Conservation (phyloP, 768 basidiomycete genomes). For the Clavulina sp. region DNA sequence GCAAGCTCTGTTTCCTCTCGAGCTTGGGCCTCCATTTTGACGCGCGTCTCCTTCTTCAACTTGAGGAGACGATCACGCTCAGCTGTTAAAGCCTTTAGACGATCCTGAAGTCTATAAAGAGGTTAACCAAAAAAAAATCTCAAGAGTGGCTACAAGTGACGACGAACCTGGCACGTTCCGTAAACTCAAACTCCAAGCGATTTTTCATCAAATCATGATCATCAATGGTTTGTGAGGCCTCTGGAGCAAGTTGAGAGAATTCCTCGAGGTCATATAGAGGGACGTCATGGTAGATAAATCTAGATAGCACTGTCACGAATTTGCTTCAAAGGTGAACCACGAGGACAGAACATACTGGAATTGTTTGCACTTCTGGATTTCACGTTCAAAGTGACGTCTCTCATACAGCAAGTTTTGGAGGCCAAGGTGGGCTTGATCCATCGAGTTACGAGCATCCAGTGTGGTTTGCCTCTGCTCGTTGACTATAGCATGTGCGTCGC, state of each 20-base stretch:
- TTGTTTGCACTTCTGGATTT: constrained; percentile 84
- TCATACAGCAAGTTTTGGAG: constrained; percentile 81
- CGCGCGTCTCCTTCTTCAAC: constrained; percentile 54
- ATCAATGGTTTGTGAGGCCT: constrained; percentile 42
- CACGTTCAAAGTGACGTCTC: constrained; percentile 74
- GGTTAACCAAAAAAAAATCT: neutral
- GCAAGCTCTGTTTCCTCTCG: constrained; percentile 1
- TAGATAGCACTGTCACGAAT: constrained; percentile 17
- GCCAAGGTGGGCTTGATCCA: constrained; percentile 78
- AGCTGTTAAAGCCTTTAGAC: constrained; percentile 44
- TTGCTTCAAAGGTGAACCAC: neutral
- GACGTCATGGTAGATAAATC: constrained; percentile 79
- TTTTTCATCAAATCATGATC: constrained; percentile 80
- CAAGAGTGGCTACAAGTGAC: neutral
- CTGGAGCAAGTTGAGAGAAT: constrained; percentile 50
- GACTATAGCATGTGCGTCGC: constrained; percentile 51
- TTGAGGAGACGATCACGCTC: constrained; percentile 68
- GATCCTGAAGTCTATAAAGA: constrained; percentile 43
- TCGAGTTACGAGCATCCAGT: constrained; percentile 58
- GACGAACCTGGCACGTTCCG: constrained; percentile 67
- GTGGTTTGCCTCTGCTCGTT: constrained; percentile 50
- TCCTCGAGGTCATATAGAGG: constrained; percentile 54
- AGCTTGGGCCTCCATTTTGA: constrained; percentile 41
- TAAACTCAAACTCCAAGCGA: constrained; percentile 70
- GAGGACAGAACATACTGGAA: constrained; percentile 49